Conservation (phyloP, 768 basidiomycete species). For the Lactifluus piperatus region DNA sequence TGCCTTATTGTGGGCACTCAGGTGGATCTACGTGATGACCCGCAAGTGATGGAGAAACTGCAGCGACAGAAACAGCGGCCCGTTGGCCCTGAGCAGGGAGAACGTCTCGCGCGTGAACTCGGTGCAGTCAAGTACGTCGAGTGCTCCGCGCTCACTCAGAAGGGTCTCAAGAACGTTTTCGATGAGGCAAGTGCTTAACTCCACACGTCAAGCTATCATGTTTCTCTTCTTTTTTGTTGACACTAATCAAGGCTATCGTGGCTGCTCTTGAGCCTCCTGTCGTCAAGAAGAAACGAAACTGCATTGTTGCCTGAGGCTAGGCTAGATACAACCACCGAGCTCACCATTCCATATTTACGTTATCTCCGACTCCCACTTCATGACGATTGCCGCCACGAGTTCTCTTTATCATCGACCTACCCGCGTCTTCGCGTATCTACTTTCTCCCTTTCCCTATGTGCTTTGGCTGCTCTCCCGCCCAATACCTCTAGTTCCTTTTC, state of each 20-base stretch:
- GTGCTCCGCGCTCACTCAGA: conserved; percentile 98
- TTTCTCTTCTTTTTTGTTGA: background rate
- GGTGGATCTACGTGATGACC: conserved; percentile 92
- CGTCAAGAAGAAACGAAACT: conserved; percentile 67
- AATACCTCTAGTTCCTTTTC: conserved; percentile 22
- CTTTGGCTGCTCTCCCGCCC: conserved; percentile 20
- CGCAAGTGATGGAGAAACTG: conserved; percentile 89
- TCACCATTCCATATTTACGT: conserved; percentile 16
- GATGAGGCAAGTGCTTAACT: conserved; percentile 70
- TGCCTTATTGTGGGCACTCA: conserved; percentile 99
- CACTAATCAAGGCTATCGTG: conserved; percentile 73
- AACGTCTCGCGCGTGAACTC: conserved; percentile 91
- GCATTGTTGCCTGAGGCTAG: conserved; percentile 74
- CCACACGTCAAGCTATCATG: too few relatives aligned
- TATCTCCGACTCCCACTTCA: conserved; percentile 7
- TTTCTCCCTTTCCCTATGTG: conserved; percentile 16
- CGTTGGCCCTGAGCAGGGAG: conserved; percentile 79
- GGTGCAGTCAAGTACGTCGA: conserved; percentile 99
- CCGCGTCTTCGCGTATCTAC: conserved; percentile 17
- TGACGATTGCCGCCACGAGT: conserved; percentile 16
- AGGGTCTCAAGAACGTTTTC: conserved; percentile 99
- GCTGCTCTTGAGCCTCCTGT: conserved; percentile 97
- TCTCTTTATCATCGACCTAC: conserved; percentile 12
- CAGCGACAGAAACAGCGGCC: conserved; percentile 95
- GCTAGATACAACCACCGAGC: conserved; percentile 24